phyloP scores from a whole-genome alignment of 2,329 filamentous ascomycete genomes.

The Pestalotiopsis sp. region DNA sequence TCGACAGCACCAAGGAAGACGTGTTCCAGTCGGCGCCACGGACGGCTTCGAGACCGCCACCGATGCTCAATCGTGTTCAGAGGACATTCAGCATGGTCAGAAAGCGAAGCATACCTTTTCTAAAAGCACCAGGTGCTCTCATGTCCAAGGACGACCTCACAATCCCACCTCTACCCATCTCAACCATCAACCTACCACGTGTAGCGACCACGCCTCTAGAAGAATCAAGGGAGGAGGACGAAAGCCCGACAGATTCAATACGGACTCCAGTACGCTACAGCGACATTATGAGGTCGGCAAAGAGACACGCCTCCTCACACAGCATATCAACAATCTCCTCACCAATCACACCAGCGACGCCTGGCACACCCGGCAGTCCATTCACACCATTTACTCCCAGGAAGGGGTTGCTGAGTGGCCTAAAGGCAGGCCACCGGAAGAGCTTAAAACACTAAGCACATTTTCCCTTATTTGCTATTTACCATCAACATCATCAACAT shows the following conservation, averaged over 20 bases:
- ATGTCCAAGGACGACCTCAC: slow-evolving; percentile 37
- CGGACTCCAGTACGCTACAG: slow-evolving; percentile 47
- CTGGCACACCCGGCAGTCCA: background rate
- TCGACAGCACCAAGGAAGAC: slow-evolving; percentile 28
- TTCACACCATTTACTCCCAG: slow-evolving; percentile 18
- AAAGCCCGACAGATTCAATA: background rate
- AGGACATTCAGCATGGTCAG: slow-evolving; percentile 56
- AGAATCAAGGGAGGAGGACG: slow-evolving; percentile 21
- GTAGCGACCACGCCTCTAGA: slow-evolving; percentile 9
- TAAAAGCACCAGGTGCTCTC: slow-evolving; percentile 35
- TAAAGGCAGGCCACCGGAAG: slow-evolving; percentile 40
- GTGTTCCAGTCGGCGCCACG: slow-evolving; percentile 31
- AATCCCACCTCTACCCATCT: slow-evolving; percentile 27
- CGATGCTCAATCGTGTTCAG: slow-evolving; percentile 49
- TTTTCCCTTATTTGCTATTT: background rate
- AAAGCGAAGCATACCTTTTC: slow-evolving; percentile 55
- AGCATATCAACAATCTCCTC: slow-evolving; percentile 27
- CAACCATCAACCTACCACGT: slow-evolving; percentile 30
- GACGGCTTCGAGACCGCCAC: slow-evolving; percentile 43
- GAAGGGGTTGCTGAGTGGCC: slow-evolving; percentile 37
- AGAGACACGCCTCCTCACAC: slow-evolving; percentile 39
- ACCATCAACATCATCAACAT: background rate
- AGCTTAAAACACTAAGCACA: slow-evolving; percentile 39
- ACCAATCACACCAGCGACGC: slow-evolving; percentile 19
- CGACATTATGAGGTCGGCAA: slow-evolving; percentile 47